Base-by-base conservation (phyloP, 192 early-diverging fungal genomes). In the Mortierella alpina region DNA sequence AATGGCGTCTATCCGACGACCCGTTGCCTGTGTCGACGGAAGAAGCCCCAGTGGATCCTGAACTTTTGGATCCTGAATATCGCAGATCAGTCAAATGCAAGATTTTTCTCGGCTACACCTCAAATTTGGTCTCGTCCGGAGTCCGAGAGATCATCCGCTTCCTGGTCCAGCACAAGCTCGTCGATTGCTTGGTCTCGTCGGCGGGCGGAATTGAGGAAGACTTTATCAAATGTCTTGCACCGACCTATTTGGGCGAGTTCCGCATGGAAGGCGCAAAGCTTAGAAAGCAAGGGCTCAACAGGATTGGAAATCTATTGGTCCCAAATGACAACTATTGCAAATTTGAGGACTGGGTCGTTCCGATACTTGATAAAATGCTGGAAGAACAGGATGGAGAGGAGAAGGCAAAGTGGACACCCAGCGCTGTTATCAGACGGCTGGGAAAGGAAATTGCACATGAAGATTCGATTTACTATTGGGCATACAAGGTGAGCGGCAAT, bases 261-360 rank as follows among this genome's bases (percentile, higher is more conserved):
- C 22, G 68, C 2, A 81, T 97, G 40, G 74, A 92, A 15, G 98
- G 98, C 4, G 84, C 86, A 7, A 90, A 91, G 14, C 83, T 99
- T 68, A 91, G 98, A 50, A 90, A 89, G 71, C 91, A 95, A 72
- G 98, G 97, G 0, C 82, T 99, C 48, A 99, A 99, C 83, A 90
- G 98, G 23, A 98, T 97, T 55, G 98, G 98, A 42, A 99, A 99
- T 83, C 86, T 99, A 63, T 82, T 98, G 63, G 96, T 99, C 10
- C 98, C 98, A 2, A 99, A 99, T 84, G 93, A 98, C 75, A 99
- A 99, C 83, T 99, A 99, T 82, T 98, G 97, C 89, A 93, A 95
- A 75, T 99, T 99, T 84, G 98, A 99, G 86, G 97, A 99, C 83
- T 99, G 98, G 98, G 88, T 99, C 8, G 86, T 97, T 23, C 97